These are phyloP conservation scores for Nakazawaea ishiwadae DNA, from an alignment of 805 yeast genomes.

Conservation along the genomic window DNA sequence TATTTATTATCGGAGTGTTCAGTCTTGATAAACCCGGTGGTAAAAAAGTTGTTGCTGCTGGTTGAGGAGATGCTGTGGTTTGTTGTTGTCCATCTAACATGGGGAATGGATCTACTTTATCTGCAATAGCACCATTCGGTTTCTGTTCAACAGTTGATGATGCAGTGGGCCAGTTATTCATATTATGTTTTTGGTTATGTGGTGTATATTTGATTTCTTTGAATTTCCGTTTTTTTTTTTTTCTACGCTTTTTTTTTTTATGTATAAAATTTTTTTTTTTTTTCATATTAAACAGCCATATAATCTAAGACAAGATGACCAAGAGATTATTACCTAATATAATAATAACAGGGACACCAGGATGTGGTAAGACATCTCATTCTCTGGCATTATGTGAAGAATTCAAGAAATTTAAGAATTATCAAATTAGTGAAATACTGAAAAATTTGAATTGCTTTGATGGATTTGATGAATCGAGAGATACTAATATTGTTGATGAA, in stretches of 20 bases:
- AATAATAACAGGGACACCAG: slow-evolving; percentile 71
- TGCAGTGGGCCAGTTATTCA: too few relatives aligned
- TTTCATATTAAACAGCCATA: too few relatives aligned
- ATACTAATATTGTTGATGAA: slow-evolving; percentile 88
- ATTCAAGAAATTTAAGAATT: slow-evolving; percentile 45
- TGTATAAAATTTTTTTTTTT: not conserved
- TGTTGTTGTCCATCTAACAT: slow-evolving; percentile 19
- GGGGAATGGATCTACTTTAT: slow-evolving; percentile 25
- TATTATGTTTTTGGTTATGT: too few relatives aligned
- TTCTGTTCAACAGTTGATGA: too few relatives aligned
- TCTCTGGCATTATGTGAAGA: slow-evolving; percentile 35
- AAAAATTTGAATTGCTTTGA: slow-evolving; percentile 71
- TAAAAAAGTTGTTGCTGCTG: slow-evolving; percentile 18
- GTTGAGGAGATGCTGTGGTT: slow-evolving; percentile 13
- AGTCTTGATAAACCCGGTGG: slow-evolving; percentile 13
- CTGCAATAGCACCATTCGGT: too few relatives aligned
- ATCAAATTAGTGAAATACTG: slow-evolving; percentile 78
- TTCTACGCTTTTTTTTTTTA: not conserved
- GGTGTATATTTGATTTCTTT: not conserved
- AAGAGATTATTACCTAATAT: slow-evolving; percentile 58
- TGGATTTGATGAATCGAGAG: slow-evolving; percentile 81
- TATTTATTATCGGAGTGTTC: slow-evolving; percentile 6
- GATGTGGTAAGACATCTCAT: slow-evolving; percentile 83
- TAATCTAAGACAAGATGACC: slow-evolving; percentile 17
- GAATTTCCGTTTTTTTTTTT: too few relatives aligned